A percentile compares a stretch with the other conserved stretches of the same genome.
phyloP scores from a whole-genome alignment of 805 yeast species.

The Ogataea saltuana region DNA sequence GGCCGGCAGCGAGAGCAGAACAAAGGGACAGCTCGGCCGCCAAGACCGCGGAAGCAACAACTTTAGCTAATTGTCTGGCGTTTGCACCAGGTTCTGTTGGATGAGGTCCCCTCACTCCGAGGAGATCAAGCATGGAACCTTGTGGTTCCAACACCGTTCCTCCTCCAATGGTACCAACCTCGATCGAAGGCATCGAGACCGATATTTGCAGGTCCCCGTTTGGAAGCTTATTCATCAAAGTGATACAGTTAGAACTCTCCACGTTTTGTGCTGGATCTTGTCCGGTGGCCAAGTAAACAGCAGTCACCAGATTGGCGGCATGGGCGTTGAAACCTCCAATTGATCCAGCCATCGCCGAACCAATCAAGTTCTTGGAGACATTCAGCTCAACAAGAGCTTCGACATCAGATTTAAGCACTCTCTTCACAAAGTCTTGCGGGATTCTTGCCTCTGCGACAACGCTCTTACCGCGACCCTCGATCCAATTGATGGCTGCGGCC shows the following conservation, averaged over 20 bases:
- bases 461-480: conserved; percentile 98
- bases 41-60: conserved; percentile 91
- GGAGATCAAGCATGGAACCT: conserved; percentile 89
- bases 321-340: conserved; percentile 99
- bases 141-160: conserved; percentile 98
- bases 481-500: conserved; percentile 98
- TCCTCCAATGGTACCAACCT: conserved; percentile 99
- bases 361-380: conserved; percentile 84
- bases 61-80: conserved; percentile 88
- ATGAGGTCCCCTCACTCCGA: conserved; percentile 96
- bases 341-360: conserved; percentile 98
- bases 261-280: conserved; percentile 99
- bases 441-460: conserved; percentile 94
- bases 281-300: conserved; percentile 91
- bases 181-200: conserved; percentile 99
- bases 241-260: conserved; percentile 95
- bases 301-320: conserved; percentile 95
- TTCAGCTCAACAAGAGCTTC: conserved; percentile 90
- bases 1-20: conserved; percentile 98
- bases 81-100: conserved; percentile 91
- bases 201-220: conserved; percentile 85
- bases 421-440: conserved; percentile 76
- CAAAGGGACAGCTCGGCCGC: conserved; percentile 95
- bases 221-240: conserved; percentile 77
- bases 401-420: conserved; percentile 88